These are phyloP conservation scores for Pseudoperonospora humuli DNA, from an alignment of 352 stramenopile species.

Conservation along the genomic window DNA sequence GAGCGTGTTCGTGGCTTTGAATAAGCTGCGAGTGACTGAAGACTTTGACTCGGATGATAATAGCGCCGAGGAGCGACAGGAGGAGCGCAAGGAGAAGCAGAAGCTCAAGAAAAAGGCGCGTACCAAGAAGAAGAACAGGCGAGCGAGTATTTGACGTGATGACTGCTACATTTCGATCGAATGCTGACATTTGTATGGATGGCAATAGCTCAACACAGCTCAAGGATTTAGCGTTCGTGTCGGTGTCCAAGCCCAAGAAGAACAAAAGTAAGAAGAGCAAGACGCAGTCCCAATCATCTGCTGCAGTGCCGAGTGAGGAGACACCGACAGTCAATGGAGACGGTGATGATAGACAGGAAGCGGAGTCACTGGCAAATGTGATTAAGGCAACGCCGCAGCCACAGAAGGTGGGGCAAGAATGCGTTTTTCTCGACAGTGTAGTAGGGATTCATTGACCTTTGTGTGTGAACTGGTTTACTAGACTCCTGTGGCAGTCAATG, in stretches of 20 bases:
- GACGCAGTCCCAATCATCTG: constrained; percentile 3
- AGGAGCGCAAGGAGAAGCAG: constrained; percentile 51
- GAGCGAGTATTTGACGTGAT: too few relatives aligned
- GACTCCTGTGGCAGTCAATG: constrained; percentile 3
- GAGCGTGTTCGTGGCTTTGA: constrained; percentile 66
- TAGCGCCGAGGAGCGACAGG: constrained; percentile 44
- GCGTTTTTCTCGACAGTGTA: too few relatives aligned
- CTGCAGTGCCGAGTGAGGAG: constrained; percentile 14
- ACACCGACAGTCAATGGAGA: not conserved
- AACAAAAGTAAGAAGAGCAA: constrained; percentile 40
- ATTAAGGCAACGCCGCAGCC: constrained; percentile 9
- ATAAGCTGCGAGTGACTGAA: constrained; percentile 35
- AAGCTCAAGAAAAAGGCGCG: constrained; percentile 69
- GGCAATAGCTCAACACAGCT: constrained; percentile 53
- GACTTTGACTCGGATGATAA: constrained; percentile 36
- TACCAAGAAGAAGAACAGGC: constrained; percentile 73
- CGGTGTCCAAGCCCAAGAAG: constrained; percentile 56
- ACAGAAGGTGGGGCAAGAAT: constrained; percentile 9
- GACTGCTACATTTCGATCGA: not conserved
- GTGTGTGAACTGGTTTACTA: too few relatives aligned
- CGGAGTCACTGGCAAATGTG: constrained; percentile 7
- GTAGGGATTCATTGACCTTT: too few relatives aligned
- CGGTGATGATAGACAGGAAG: constrained; percentile 7
- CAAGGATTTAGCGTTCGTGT: constrained; percentile 69
- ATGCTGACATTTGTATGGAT: constrained; percentile 3